Base-by-base conservation (phyloP, 805 yeast species). In the Candida fluviatilis region DNA sequence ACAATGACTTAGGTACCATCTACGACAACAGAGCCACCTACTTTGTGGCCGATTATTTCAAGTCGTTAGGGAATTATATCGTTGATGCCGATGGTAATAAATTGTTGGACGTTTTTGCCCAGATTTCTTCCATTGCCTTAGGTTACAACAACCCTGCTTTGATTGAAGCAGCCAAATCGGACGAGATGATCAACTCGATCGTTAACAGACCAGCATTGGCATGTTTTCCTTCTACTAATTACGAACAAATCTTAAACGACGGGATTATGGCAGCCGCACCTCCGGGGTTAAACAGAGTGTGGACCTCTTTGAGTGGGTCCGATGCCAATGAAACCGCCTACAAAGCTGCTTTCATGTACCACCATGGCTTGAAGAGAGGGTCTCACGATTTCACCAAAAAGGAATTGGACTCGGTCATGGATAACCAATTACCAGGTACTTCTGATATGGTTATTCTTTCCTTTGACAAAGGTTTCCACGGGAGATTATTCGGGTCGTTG, bases 271-370 rank as follows among this genome's bases (percentile, higher is more conserved):
- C 78, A 18, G 82, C 78, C 36, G 85, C 86, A 26, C 87, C 86
- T 38, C 69, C 73, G 38, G 84, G 84, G 10, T 71, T 75, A 56
- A 57, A 61, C 39, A 66, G 71, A 45, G 76, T 80, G 15, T 78
- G 84, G 81, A 77, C 84, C 13, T 82, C 82, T 6, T 67, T 78
- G 35, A 70, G 81, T 13, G 86, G 87, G 34, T 78, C 86, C 2
- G 80, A 76, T 57, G 86, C 86, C 38, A 80, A 80, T 48, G 87
- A 80, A 55, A 69, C 80, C 42, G 87, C 87, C 1, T 79, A 70
- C 60, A 80, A 80, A 50, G 87, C 87, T 12, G 85, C 84, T 1
- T 78, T 78, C 54, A 78, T 80, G 76, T 77, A 74, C 56, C 77
- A 73, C 55, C 79, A 75, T 48, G 71, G 77, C 21, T 69, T 72